These are phyloP conservation scores for Calophaca sinica DNA, from an alignment of 306 rosid genomes.

Conservation along the genomic window DNA sequence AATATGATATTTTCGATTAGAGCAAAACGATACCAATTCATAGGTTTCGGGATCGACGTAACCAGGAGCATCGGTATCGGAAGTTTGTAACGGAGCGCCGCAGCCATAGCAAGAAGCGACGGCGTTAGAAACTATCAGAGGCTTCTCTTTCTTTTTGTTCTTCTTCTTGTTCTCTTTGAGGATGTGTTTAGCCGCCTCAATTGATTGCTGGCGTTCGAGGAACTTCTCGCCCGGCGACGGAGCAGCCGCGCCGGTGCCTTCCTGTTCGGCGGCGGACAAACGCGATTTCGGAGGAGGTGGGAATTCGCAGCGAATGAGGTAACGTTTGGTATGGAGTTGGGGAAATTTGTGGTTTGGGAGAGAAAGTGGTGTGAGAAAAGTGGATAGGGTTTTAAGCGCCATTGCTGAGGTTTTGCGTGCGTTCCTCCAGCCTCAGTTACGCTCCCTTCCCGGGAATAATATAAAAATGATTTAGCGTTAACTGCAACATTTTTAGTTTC, in stretches of 20 bases:
- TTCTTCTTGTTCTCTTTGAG: conserved; percentile 56
- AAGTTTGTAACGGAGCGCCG: conserved; percentile 89
- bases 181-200: conserved; percentile 69
- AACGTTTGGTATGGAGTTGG: conserved; percentile 38
- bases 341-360: conserved; percentile 45
- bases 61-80: conserved; percentile 77
- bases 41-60: conserved; percentile 72
- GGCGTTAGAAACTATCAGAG: conserved; percentile 53
- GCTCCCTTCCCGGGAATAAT: background rate
- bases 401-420: conserved; percentile 51
- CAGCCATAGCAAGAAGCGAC: conserved; percentile 83
- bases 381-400: conserved; percentile 74
- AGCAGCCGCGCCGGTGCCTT: conserved; percentile 80
- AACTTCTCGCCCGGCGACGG: conserved; percentile 85
- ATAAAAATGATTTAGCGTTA: too few species aligned
- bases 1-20: background rate
- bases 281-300: conserved; percentile 46
- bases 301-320: conserved; percentile 50
- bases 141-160: conserved; percentile 59
- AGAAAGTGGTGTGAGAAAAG: conserved; percentile 60
- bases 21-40: conserved; percentile 57
- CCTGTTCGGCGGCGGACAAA: conserved; percentile 42
- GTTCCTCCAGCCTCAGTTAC: too few species aligned
- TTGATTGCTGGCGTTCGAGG: conserved; percentile 65
- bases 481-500: too few species aligned